These are phyloP conservation scores for Shiraia sp. DNA, from an alignment of 2,329 filamentous ascomycete genomes.

Conservation along the genomic window DNA sequence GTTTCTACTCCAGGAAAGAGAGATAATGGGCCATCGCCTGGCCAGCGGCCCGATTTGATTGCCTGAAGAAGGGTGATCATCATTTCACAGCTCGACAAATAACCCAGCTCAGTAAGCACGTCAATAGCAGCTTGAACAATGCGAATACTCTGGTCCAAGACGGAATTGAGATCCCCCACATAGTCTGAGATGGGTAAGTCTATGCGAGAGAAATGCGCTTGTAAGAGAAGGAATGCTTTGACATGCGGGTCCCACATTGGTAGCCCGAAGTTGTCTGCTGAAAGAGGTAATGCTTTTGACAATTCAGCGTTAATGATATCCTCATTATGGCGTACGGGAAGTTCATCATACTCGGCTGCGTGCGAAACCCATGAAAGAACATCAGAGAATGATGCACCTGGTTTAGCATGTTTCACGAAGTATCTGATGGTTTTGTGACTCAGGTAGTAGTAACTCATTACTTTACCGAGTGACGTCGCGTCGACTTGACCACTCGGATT, in stretches of 20 bases:
- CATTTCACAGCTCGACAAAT: slow-evolving; percentile 73
- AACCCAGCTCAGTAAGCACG: slow-evolving; percentile 86
- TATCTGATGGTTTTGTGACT: slow-evolving; percentile 93
- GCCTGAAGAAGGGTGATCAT: slow-evolving; percentile 88
- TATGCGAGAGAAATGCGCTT: slow-evolving; percentile 92
- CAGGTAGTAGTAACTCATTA: slow-evolving; percentile 98
- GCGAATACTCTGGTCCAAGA: slow-evolving; percentile 94
- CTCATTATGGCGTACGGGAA: slow-evolving; percentile 97
- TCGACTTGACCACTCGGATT: slow-evolving; percentile 89
- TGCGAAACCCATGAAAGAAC: slow-evolving; percentile 89
- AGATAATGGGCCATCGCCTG: slow-evolving; percentile 74
- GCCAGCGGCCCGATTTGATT: slow-evolving; percentile 93
- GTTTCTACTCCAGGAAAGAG: slow-evolving; percentile 75
- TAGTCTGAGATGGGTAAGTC: slow-evolving; percentile 95
- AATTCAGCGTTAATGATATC: slow-evolving; percentile 95
- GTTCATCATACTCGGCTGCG: slow-evolving; percentile 94
- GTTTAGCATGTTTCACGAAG: slow-evolving; percentile 75
- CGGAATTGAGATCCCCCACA: slow-evolving; percentile 85
- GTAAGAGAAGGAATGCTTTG: slow-evolving; percentile 90
- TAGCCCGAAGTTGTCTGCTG: slow-evolving; percentile 65
- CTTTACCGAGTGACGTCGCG: slow-evolving; percentile 89
- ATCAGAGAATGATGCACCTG: slow-evolving; percentile 76
- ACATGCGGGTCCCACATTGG: slow-evolving; percentile 99
- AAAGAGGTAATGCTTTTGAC: slow-evolving; percentile 76
- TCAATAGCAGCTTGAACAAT: slow-evolving; percentile 96